phyloP scores from a whole-genome alignment of 2,329 filamentous ascomycete genomes.

The Fusarium burgessii region DNA sequence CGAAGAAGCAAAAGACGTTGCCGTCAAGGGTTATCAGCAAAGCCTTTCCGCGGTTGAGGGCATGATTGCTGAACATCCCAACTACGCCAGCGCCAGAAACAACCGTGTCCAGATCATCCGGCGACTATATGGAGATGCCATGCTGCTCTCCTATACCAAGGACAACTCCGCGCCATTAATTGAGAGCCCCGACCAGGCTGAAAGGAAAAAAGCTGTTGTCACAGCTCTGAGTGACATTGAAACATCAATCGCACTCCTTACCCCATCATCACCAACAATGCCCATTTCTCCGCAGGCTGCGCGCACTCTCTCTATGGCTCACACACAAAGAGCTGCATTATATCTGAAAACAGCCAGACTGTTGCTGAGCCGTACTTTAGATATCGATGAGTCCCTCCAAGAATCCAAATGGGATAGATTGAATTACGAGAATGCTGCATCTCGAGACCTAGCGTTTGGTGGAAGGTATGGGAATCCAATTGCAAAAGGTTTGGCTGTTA shows the following conservation, averaged over 20 bases:
- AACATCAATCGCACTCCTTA: conserved; percentile 68
- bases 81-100: conserved; percentile 79
- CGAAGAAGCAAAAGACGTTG: conserved; percentile 51
- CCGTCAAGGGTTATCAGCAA: conserved; percentile 59
- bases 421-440: conserved; percentile 72
- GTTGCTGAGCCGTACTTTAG: conserved; percentile 51
- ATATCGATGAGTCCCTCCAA: conserved; percentile 54
- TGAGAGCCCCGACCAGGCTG: conserved; percentile 50
- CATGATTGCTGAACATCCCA: conserved; percentile 69
- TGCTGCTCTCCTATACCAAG: conserved; percentile 60
- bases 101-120: conserved; percentile 78
- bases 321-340: conserved; percentile 77
- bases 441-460: conserved; percentile 72
- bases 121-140: conserved; percentile 70
- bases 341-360: conserved; percentile 71
- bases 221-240: conserved; percentile 66
- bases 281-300: conserved; percentile 73
- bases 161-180: conserved; percentile 58
- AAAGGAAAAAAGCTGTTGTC: conserved; percentile 55
- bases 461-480: conserved; percentile 75
- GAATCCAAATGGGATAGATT: conserved; percentile 64
- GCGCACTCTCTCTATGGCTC: conserved; percentile 74
- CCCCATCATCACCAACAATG: conserved; percentile 62
- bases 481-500: conserved; percentile 72
- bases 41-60: conserved; percentile 63